Evolutionary conservation across 805 yeast genomes (phyloP), one percentile per base, ranked within the genome.

Genomic region (Kodamaea nitidulidarum): DNA sequence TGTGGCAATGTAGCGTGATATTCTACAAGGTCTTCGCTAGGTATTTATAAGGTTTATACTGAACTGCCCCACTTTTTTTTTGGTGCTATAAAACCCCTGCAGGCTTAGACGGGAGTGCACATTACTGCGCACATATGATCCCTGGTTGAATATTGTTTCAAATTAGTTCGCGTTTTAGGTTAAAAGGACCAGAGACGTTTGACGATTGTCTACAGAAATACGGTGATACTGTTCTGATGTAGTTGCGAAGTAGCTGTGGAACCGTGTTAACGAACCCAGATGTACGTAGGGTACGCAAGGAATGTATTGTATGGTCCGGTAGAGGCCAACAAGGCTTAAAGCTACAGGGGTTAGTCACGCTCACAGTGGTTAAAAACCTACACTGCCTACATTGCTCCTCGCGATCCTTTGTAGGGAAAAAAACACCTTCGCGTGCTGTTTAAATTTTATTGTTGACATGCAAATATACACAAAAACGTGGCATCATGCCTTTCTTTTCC

Each of bases 401-500:
- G 5, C n/a, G n/a, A n/a, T 20, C 22, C 22, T 20, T 20, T 20
- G 22, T n/a, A n/a, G n/a, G n/a, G n/a, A 20, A 20, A 8, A 20
- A 6, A 20, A 8, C 22, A 20, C 8, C 22, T 6, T 20, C 22
- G 22, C 22, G 22, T 20, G 22, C n/a, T 5, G 22, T 20, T 20
- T 20, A 20, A 20, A 8, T 5, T 20, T 20, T 20, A 20, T 20
- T 20, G 22, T 20, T 8, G n/a, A n/a, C n/a, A n/a, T n/a, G 8
- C 22, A 25, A 25, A 25, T 5, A 25, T 25, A 25, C 27, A 25
- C 27, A 25, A 25, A 25, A 25, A n/a, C 27, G 27, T 7, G 10
- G 5, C 17, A 15, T 28, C 31, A 28, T 28, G 31, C 17, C 31
- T 28, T 28, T 28, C 31, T 28, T 28, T 28, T 28, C 31, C 31